A percentile compares a stretch with the other conserved stretches of the same genome.
Conservation (phyloP, 2,329 filamentous ascomycete species). For the Aurifilum marmelostoma region DNA sequence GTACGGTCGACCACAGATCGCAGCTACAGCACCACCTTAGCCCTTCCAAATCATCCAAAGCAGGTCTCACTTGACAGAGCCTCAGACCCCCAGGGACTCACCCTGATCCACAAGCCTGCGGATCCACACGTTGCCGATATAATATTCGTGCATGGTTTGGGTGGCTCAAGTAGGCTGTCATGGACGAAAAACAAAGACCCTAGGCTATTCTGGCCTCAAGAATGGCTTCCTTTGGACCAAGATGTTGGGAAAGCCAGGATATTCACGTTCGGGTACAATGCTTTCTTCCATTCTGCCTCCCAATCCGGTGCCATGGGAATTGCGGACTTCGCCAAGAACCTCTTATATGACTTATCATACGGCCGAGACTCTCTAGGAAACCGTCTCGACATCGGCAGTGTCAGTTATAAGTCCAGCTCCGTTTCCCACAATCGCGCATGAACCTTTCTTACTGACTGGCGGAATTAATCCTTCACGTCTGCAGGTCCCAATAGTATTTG, state of each 20-base stretch:
- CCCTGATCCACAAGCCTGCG: background rate
- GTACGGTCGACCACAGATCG: background rate
- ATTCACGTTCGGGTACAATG: slow-evolving; percentile 2
- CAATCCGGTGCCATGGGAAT: background rate
- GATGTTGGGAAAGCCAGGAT: background rate
- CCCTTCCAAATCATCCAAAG: background rate
- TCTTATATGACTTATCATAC: background rate
- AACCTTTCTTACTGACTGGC: background rate
- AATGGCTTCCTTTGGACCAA: background rate
- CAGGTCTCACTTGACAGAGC: background rate
- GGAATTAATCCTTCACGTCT: background rate
- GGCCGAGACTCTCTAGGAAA: background rate
- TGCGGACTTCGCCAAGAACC: background rate
- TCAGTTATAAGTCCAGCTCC: background rate
- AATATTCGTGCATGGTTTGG: slow-evolving; percentile 9
- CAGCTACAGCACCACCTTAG: background rate
- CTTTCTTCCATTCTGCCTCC: background rate
- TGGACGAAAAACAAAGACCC: background rate
- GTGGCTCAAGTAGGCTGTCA: background rate
- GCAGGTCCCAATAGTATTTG: background rate
- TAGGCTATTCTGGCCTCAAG: background rate
- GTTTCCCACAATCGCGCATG: background rate
- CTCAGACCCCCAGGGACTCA: background rate
- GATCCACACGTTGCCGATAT: slow-evolving; percentile 7
- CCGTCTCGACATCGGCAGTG: background rate